Base-by-base conservation (phyloP, 2,329 filamentous ascomycete species). In the Aspergillus phoenicis region DNA sequence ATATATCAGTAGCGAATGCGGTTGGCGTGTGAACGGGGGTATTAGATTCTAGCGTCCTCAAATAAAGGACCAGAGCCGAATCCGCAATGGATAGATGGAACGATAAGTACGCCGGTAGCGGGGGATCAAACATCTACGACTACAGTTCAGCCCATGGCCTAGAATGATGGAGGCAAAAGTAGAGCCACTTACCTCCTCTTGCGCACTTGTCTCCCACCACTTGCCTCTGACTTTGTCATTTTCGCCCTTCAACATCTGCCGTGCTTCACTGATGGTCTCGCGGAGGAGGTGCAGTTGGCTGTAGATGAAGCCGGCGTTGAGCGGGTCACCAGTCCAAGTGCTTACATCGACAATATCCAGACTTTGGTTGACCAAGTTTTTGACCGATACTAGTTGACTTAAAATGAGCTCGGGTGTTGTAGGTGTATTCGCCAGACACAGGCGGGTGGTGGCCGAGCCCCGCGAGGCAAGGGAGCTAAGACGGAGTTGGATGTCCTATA, bases 331-430 rank as follows among this genome's bases (percentile, higher is more conserved):
- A 38, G 89, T 90, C 81, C 88, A 89, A 28, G 89, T 84, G 48
- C 89, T 91, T 15, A 96, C 85, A 68, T 89, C 86, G 53, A 97
- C 87, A 51, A 96, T 87, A 75, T 96, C 91, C 64, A 97, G 85
- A 60, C 91, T 89, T 70, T 91, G 86, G 62, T 90, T 94, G 67
- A 98, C 88, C 43, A 93, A 82, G n/a, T 87, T 86, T 64, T 91
- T 86, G 11, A 95, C 85, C 10, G 85, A 80, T 20, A 87, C 87
- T 55, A 97, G 84, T 61, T 93, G 88, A 15, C 85, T 82, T 54
- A 98, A 84, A 13, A 85, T 78, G 33, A 90, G 78, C 4, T 83
- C 83, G 4, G 85, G 83, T 4, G 84, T 83, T 52, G 81, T 78
- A n/a, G 84, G 81, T 4, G 79, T 76, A 48, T 78, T 79, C 6